phyloP scores from a whole-genome alignment of 176 grass and related monocot genomes.

The Guadua angustifolia region DNA sequence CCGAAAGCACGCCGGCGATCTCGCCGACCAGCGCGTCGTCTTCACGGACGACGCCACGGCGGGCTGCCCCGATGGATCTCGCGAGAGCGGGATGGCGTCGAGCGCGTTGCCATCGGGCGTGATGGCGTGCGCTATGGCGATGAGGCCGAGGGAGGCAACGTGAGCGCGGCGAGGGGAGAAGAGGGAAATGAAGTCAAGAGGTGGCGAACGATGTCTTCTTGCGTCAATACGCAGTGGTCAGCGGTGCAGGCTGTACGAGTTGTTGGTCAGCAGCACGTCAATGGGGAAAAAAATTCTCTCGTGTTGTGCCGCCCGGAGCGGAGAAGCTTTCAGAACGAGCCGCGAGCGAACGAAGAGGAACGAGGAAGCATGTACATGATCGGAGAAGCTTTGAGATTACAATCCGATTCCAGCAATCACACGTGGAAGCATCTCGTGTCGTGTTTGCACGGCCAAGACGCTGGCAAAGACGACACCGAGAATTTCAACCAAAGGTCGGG shows the following conservation, averaged over 20 bases:
- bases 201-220: slow-evolving; percentile 79
- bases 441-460: no score
- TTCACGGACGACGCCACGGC: slow-evolving; percentile 66
- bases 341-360: no score
- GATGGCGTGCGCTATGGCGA: slow-evolving; percentile 52
- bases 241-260: slow-evolving; percentile 45
- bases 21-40: slow-evolving; percentile 59
- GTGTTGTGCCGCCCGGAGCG: no score
- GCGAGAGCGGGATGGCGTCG: slow-evolving; percentile 56
- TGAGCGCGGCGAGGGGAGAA: slow-evolving; percentile 53
- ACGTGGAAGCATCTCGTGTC: no score
- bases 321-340: no score
- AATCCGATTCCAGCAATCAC: no score
- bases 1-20: slow-evolving; percentile 58
- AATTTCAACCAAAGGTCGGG: no score
- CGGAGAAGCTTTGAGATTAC: no score
- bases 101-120: slow-evolving; percentile 52
- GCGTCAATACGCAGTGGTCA: slow-evolving; percentile 67
- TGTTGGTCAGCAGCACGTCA: slow-evolving; percentile 56
- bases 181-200: slow-evolving; percentile 74
- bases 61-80: slow-evolving; percentile 36
- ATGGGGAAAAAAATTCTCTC: no score
- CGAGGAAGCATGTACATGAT: no score
- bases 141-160: slow-evolving; percentile 64
- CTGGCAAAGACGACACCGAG: no score